phyloP scores from a whole-genome alignment of 257 asterid genomes.

The Leonotis leonurus region DNA sequence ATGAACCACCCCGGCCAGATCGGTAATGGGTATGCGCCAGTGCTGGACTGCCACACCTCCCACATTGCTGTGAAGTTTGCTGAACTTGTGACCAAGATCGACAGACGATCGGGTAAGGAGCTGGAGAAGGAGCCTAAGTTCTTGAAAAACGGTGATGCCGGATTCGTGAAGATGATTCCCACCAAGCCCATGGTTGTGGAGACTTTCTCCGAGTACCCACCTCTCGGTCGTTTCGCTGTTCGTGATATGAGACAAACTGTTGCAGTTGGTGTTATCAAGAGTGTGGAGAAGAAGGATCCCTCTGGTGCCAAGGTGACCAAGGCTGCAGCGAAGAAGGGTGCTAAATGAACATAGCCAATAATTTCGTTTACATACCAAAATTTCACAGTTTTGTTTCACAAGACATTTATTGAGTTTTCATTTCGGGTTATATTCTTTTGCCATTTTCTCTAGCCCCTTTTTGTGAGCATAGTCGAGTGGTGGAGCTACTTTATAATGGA shows the following conservation, averaged over 20 bases:
- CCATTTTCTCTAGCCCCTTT: conserved; percentile 3
- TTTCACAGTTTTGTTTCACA: background rate
- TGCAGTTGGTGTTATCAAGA: conserved; percentile 28
- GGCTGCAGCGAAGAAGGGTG: conserved; percentile 75
- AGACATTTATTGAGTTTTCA: background rate
- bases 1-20: conserved; percentile 82
- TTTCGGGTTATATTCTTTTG: background rate
- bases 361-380: background rate
- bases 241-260: conserved; percentile 28
- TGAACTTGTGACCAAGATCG: conserved; percentile 41
- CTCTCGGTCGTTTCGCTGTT: conserved; percentile 25
- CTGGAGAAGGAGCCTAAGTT: conserved; percentile 30
- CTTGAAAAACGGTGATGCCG: conserved; percentile 32
- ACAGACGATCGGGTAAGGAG: conserved; percentile 49
- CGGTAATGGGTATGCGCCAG: conserved; percentile 66
- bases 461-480: background rate
- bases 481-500: background rate
- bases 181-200: conserved; percentile 34
- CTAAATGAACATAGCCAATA: conserved; percentile 32
- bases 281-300: conserved; percentile 65
- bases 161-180: conserved; percentile 29
- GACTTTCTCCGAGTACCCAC: conserved; percentile 31
- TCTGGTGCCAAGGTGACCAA: conserved; percentile 74
- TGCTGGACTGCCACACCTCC: conserved; percentile 66
- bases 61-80: conserved; percentile 25